phyloP scores from a whole-genome alignment of 164 flowering plant species.

The Chimonanthus salicifolius region DNA sequence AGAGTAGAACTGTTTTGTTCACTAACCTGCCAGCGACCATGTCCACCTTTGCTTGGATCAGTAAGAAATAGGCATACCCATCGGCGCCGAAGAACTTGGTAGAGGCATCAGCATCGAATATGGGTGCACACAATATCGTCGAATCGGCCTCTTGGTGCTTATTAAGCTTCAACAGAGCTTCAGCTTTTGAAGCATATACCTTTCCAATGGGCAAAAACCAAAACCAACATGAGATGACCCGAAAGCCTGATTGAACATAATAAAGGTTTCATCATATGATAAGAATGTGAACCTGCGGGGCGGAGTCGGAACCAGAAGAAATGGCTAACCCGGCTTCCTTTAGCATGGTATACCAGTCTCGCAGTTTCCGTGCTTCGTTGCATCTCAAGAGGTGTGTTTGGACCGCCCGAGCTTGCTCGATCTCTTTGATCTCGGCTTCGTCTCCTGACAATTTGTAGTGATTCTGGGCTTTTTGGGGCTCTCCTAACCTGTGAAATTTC shows the following conservation, averaged over 20 bases:
- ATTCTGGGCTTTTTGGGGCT: slow-evolving; percentile 53
- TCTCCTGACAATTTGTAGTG: slow-evolving; percentile 52
- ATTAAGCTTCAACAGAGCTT: slow-evolving; percentile 63
- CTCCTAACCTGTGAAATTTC: slow-evolving; percentile 52
- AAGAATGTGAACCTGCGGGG: slow-evolving; percentile 47
- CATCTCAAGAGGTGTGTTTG: slow-evolving; percentile 35
- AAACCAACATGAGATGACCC: background rate
- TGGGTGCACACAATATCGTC: slow-evolving; percentile 28
- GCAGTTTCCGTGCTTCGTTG: slow-evolving; percentile 39
- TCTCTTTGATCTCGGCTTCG: slow-evolving; percentile 26
- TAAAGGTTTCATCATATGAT: too few species aligned
- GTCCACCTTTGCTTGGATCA: slow-evolving; percentile 54
- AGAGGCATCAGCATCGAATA: slow-evolving; percentile 32
- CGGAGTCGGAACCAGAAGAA: slow-evolving; percentile 66
- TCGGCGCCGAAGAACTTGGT: slow-evolving; percentile 45
- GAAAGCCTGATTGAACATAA: too few species aligned
- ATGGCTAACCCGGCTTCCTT: slow-evolving; percentile 45
- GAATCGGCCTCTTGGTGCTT: slow-evolving; percentile 65
- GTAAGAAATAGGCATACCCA: slow-evolving; percentile 24
- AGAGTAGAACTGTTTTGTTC: too few species aligned
- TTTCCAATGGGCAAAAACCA: slow-evolving; percentile 9
- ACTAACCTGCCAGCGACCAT: slow-evolving; percentile 73
- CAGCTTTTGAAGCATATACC: slow-evolving; percentile 63
- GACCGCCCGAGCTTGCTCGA: slow-evolving; percentile 40
- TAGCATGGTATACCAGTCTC: slow-evolving; percentile 52